Base-by-base conservation (phyloP, 139 green algal genomes). In the Picochlorum sp. region DNA sequence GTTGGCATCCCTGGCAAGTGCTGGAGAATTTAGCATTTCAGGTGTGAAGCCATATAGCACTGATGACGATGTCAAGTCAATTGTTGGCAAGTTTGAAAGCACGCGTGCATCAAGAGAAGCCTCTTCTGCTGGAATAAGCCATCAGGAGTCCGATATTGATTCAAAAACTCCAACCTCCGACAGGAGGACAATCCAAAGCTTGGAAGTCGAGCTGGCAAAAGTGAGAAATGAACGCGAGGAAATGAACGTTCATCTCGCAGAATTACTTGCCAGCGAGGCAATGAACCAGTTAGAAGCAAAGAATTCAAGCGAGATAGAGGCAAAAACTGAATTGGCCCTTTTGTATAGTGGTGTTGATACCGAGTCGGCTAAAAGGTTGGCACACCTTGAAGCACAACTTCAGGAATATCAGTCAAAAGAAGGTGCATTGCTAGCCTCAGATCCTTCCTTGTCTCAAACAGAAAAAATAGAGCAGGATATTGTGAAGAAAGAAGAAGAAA, bases 21-120 rank as follows among this genome's bases (percentile, higher is more conserved):
- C 37, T 65, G 45, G 44, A 43, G 44, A 67, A 16, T 28, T 67
- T 50, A 49, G 26, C 33, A 30, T 65, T 12, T 31, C 26, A 25
- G 43, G 44, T 24, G 41, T 65, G 3, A 65, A 64, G 40, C 49
- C 26, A 24, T 33, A 25, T 4, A 18, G 18, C 14, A 16, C 20
- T 20, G 39, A 47, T 0, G 39, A 47, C 22, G 39, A 47, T 2
- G 39, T 47, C 39, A 16, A n/a, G 18, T 47, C 39, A 18, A 47
- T 47, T 0, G 39, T 47, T 16, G 39, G 22, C 8, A 47, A 47
- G 10, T 26, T 47, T 47, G 39, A 47, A n/a, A 47, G 39, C 22
- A n/a, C 20, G 22, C 22, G 18, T 5, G 39, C 20, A 47, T 47
- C 39, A 5, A 16, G 22, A 12, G 39, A 47, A 47, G 39, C 39